Base-by-base conservation (phyloP, 1,284 basidiomycete genomes). In the Ceratobasidium papillatum region DNA sequence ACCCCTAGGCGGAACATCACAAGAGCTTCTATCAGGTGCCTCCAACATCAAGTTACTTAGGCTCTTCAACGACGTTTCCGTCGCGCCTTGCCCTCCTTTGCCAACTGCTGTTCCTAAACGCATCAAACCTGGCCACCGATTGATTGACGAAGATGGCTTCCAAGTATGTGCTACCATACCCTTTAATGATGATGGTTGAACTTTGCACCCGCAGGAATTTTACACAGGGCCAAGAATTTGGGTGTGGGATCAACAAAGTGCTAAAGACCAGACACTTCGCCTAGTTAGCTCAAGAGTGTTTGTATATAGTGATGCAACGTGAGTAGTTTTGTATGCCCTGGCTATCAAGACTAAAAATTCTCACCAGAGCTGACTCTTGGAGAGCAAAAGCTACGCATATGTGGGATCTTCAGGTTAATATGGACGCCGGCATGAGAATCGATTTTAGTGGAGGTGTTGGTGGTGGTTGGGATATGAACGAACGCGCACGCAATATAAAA, bases 361-460 rank as follows among this genome's bases (percentile, higher is more conserved):
- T 54, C 36, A 19, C 51, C 80, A 93, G 92, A 27, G 92, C 87
- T 27, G 92, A 94, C 78, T 93, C 91, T 78, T 94, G 91, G 91
- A 87, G 92, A 34, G 90, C 89, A 11, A 85, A 88, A 69, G 90
- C 85, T 2, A 84, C 87, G 41, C 91, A 91, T 79, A 86, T 93
- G 8, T 87, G 86, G 76, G 91, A 92, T 80, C 84, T 93, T 41
- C 91, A 93, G 78, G 86, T 90, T 78, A 90, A 87, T 79, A 84
- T 93, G 80, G 83, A 86, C 12, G 84, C 84, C 14, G 86, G 87
- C n/a, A 86, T 93, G 86, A 88, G 84, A 75, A 90, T 94, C 45
- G 87, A 91, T 79, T 93, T 94, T 79, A 90, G 90, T 47, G 92
- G 91, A 72, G 91, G 92, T 81, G 85, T 25, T 9, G 38, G 56